A percentile compares a stretch with the other conserved stretches of the same genome.
Evolutionary conservation across 164 flowering plant genomes (phyloP).

Genomic region (Magnolia changhungtana): DNA sequence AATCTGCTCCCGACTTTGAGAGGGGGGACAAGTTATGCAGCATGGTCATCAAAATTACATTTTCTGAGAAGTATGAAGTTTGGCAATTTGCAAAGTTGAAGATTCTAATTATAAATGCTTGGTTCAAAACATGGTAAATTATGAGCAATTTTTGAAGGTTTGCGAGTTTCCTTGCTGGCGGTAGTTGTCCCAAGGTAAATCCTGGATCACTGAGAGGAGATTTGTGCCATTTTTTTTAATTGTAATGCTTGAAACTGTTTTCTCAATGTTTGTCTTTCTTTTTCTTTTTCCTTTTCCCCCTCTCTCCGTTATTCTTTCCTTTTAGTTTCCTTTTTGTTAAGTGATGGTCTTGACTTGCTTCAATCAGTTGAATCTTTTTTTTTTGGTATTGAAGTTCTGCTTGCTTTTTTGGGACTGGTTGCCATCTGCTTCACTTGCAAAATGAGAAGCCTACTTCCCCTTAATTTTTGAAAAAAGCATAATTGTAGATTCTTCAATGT

Average conservation of each 20-base stretch:
- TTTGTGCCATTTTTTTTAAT: too few species aligned
- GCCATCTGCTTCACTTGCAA: constrained; percentile 1
- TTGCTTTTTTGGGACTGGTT: not conserved
- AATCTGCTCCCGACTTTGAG: too few species aligned
- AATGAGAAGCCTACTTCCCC: not conserved
- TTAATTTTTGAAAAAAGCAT: not conserved
- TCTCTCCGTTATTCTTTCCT: not conserved
- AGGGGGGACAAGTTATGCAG: too few species aligned
- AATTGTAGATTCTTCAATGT: not conserved
- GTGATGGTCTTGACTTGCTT: not conserved
- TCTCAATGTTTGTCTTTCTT: not conserved
- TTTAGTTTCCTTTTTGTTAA: not conserved
- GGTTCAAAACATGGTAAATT: too few species aligned
- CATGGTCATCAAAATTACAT: too few species aligned
- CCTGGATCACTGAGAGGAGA: too few species aligned
- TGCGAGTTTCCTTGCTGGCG: too few species aligned
- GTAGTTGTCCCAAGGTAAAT: too few species aligned
- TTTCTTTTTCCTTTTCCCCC: not conserved
- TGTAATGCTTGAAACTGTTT: not conserved
- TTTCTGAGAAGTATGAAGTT: too few species aligned
- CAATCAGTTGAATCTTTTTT: not conserved
- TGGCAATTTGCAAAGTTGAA: too few species aligned
- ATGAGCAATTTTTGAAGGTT: too few species aligned
- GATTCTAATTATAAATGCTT: too few species aligned
- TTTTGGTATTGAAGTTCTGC: not conserved